These are phyloP conservation scores for Stellera chamaejasme DNA, from an alignment of 345 rosid genomes.

Conservation along the genomic window DNA sequence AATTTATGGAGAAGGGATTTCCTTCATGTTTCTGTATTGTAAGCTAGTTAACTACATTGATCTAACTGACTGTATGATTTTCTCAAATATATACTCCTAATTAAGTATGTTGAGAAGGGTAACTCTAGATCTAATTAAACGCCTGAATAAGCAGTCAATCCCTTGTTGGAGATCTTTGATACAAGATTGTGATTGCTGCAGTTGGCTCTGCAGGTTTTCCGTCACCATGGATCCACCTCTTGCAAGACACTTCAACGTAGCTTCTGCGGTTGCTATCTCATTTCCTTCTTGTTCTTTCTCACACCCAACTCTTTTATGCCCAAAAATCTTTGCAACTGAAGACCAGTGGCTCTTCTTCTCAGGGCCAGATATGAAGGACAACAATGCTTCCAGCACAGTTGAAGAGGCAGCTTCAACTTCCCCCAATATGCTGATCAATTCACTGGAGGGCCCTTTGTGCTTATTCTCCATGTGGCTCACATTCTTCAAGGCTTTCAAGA, in stretches of 20 bases:
- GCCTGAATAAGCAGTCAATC: constrained; percentile 28
- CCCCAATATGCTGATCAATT: constrained; percentile 14
- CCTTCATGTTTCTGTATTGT: too few relatives aligned
- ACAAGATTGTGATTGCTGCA: constrained; percentile 23
- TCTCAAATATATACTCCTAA: too few relatives aligned
- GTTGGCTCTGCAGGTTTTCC: constrained; percentile 13
- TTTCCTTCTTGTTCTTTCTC: constrained; percentile 15
- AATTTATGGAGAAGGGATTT: too few relatives aligned
- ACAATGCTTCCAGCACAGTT: constrained; percentile 23
- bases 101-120: constrained; percentile 33
- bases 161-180: constrained; percentile 46
- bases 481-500: constrained; percentile 28
- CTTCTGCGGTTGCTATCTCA: constrained; percentile 28
- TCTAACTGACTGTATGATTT: too few relatives aligned
- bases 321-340: constrained; percentile 28
- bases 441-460: background rate
- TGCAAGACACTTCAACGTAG: constrained; percentile 17
- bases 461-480: constrained; percentile 15
- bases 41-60: too few relatives aligned
- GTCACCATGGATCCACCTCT: constrained; percentile 1
- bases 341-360: constrained; percentile 23
- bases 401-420: constrained; percentile 24
- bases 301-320: constrained; percentile 14
- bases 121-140: constrained; percentile 39
- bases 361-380: constrained; percentile 27